phyloP scores from a whole-genome alignment of 1,284 basidiomycete genomes.

The Tilletia indica region DNA sequence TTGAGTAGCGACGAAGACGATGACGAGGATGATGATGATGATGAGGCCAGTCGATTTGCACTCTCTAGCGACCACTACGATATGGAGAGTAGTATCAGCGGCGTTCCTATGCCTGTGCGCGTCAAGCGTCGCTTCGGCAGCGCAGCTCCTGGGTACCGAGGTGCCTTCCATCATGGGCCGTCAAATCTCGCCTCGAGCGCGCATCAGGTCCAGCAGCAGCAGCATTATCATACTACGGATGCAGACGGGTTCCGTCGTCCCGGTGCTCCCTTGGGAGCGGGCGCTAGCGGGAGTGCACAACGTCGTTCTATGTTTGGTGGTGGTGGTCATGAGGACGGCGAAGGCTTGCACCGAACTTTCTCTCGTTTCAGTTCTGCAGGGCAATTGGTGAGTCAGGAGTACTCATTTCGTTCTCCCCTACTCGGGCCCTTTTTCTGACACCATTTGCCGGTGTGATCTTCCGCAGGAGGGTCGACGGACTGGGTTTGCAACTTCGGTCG shows the following conservation, averaged over 20 bases:
- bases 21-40: constrained; percentile 8
- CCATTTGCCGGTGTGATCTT: no score
- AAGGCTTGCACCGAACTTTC: neutral
- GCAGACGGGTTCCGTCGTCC: constrained; percentile 10
- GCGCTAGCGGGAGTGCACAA: neutral
- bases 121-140: constrained; percentile 8
- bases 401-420: no score
- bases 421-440: no score
- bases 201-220: neutral
- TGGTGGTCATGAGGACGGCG: neutral
- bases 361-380: neutral
- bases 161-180: neutral
- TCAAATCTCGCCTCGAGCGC: no score
- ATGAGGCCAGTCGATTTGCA: constrained; percentile 3
- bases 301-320: neutral
- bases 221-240: neutral
- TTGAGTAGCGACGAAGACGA: neutral
- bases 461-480: no score
- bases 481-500: no score
- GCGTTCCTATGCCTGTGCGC: neutral
- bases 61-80: constrained; percentile 15
- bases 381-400: constrained; percentile 2
- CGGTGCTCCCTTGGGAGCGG: neutral
- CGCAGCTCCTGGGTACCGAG: neutral
- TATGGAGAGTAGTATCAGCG: neutral